phyloP scores from a whole-genome alignment of 176 grass and related monocot genomes.

The Ensete glaucum region DNA sequence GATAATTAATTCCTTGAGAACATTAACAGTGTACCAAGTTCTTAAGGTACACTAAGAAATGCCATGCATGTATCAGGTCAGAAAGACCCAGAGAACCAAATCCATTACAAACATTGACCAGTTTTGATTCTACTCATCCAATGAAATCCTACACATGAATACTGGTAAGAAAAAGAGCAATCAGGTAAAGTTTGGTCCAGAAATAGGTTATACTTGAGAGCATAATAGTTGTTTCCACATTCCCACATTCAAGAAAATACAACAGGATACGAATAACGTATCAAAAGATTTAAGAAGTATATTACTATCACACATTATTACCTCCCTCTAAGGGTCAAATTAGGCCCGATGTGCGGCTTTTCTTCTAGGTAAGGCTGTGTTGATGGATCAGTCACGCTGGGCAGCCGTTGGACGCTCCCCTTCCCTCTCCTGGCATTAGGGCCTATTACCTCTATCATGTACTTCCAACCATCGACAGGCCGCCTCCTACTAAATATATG shows the following conservation, averaged over 20 bases:
- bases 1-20: too few species aligned
- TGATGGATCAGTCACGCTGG: constrained; percentile 48
- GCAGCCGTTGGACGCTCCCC: constrained; percentile 65
- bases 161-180: neutral
- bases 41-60: neutral
- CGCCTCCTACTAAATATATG: constrained; percentile 81
- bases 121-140: neutral
- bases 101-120: too few species aligned
- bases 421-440: constrained; percentile 80
- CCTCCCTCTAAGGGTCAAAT: constrained; percentile 34
- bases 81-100: too few species aligned
- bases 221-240: neutral
- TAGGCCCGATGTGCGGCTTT: constrained; percentile 30
- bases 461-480: constrained; percentile 81
- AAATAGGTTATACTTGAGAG: neutral
- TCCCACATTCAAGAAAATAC: neutral
- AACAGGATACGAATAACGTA: too few species aligned
- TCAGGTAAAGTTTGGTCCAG: neutral
- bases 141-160: neutral
- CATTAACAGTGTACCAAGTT: too few species aligned
- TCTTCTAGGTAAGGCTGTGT: constrained; percentile 67
- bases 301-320: neutral
- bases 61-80: too few species aligned
- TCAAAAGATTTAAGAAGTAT: neutral
- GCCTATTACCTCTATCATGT: constrained; percentile 89